Percentiles rank a stretch among this genome's conserved stretches.
These are phyloP conservation scores for Barnettozyma wickerhamii DNA, from an alignment of 805 yeast genomes.

Conservation along the genomic window DNA sequence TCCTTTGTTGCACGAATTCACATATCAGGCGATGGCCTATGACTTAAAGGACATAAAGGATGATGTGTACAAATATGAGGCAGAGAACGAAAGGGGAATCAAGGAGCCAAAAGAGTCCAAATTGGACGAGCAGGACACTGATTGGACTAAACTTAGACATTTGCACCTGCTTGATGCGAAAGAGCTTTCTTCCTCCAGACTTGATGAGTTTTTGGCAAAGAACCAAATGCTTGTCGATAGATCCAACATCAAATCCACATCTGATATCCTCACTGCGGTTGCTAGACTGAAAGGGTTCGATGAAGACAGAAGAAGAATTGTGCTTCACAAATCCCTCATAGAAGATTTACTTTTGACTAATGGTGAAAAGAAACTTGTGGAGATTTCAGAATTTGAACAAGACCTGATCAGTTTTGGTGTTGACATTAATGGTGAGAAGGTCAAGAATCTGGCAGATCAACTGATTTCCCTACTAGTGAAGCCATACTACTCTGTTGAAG, in stretches of 20 bases:
- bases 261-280: constrained; percentile 72
- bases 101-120: constrained; percentile 41
- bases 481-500: constrained; percentile 48
- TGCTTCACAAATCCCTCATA: constrained; percentile 55
- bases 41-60: constrained; percentile 54
- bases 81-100: constrained; percentile 50
- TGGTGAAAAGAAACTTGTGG: constrained; percentile 56
- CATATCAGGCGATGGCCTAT: constrained; percentile 88
- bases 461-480: constrained; percentile 52
- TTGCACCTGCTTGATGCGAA: constrained; percentile 72
- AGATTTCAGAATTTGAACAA: constrained; percentile 83
- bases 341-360: constrained; percentile 62
- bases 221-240: constrained; percentile 75
- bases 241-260: constrained; percentile 55
- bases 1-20: constrained; percentile 84
- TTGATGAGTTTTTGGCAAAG: constrained; percentile 62
- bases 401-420: constrained; percentile 69
- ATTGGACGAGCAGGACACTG: constrained; percentile 58
- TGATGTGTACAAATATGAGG: constrained; percentile 46
- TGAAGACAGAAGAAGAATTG: constrained; percentile 57
- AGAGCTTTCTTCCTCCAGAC: constrained; percentile 51
- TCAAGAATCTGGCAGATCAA: constrained; percentile 55
- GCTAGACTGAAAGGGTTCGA: constrained; percentile 66
- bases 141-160: constrained; percentile 70
- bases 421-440: constrained; percentile 61